Evolutionary conservation across 345 rosid species (phyloP).

Genomic region (Ailanthus altissimus): DNA sequence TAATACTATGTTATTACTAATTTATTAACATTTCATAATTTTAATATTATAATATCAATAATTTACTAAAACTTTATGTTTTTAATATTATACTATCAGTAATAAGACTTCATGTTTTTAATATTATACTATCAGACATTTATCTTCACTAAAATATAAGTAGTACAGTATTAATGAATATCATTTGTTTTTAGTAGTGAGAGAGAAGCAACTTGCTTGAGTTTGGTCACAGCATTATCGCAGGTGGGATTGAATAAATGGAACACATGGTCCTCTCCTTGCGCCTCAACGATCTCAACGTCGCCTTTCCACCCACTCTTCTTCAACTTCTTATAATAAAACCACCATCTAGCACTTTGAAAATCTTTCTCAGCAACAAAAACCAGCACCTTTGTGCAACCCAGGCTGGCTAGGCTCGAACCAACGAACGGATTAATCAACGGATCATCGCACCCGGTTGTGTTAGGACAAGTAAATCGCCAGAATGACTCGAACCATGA

Average conservation of each 20-base stretch:
- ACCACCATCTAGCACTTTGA: constrained; percentile 37
- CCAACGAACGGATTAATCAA: constrained; percentile 40
- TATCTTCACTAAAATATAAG: too few species aligned
- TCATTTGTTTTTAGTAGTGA: too few species aligned
- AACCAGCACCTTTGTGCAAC: constrained; percentile 40
- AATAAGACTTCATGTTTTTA: too few species aligned
- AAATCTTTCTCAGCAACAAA: constrained; percentile 41
- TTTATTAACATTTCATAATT: too few species aligned
- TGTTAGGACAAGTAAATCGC: constrained; percentile 34
- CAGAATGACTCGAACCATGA: constrained; percentile 3
- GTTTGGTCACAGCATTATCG: constrained; percentile 31
- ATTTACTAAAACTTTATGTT: too few species aligned
- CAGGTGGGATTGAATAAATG: constrained; percentile 31
- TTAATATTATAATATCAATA: too few species aligned
- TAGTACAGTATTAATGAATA: too few species aligned
- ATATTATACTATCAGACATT: too few species aligned
- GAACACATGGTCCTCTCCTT: constrained; percentile 45
- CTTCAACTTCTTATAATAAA: constrained; percentile 35
- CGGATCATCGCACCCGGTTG: constrained; percentile 49
- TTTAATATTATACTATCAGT: too few species aligned
- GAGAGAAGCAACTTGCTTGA: constrained; percentile 31
- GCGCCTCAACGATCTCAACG: constrained; percentile 37
- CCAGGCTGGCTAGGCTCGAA: constrained; percentile 36
- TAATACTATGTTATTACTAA: too few species aligned
- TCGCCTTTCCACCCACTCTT: constrained; percentile 45